Base-by-base conservation (phyloP, 2,329 filamentous ascomycete species). In the Aspergillus ochraceoroseus region DNA sequence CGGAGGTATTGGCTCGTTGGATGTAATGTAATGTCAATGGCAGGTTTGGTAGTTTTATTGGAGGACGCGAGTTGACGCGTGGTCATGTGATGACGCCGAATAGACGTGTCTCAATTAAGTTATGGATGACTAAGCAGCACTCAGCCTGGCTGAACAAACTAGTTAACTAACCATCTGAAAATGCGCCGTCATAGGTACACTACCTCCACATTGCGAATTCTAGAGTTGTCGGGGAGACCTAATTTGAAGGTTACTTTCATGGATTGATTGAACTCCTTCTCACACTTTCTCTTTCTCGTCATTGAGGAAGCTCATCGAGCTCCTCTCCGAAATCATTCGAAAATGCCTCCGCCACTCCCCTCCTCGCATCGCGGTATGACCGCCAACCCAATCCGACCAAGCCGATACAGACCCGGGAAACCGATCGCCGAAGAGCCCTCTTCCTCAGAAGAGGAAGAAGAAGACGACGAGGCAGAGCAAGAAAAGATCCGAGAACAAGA, bases 371-470 rank as follows among this genome's bases (percentile, higher is more conserved):
- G 66, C 46, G 85, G 86, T 58, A 95, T 96, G 86, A 96, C 90
- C 48, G 88, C 89, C 48, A 95, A 95, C 59, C 88, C 87, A 3
- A 69, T 83, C 43, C 82, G 81, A 62, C 85, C 87, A 15, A 79
- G 82, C 52, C 85, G 92, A 42, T 85, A 95, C 57, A 82, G 88
- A 43, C 83, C 90, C 11, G 90, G 92, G 51, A 96, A 95, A 65
- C 72, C 82, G 35, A 55, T 72, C 25, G 64, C 65, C 9, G 71
- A 74, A 40, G 68, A 71, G 38, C 58, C 59, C 3, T 70, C 67
- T 5, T 72, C 68, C 2, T 68, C 68, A 2, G 70, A 72, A 39
- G 72, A 71, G 23, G 73, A 77, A 29, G 70, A 74, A 1, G 73
- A 74, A 15, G 69, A 70, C 7, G 70, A 75, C 32, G 62, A 74